These are phyloP conservation scores for Logfia minima DNA, from an alignment of 129 eudicot species.

Conservation along the genomic window DNA sequence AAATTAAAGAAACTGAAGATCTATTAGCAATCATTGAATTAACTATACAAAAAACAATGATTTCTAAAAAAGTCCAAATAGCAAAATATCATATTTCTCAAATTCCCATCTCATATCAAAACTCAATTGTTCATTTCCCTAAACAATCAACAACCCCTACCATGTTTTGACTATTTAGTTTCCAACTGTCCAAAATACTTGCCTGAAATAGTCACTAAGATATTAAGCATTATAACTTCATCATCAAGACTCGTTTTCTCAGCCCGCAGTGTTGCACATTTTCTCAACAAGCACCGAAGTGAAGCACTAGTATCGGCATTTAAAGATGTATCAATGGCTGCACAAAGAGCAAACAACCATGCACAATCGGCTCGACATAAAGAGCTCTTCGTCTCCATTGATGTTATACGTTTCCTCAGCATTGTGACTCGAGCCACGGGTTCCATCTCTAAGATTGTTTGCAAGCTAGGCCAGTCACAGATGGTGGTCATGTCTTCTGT, in stretches of 20 bases:
- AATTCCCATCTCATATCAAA: constrained; percentile 13
- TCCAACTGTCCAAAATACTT: constrained; percentile 79
- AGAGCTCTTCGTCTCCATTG: constrained; percentile 42
- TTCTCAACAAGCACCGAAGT: constrained; percentile 71
- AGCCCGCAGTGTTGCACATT: constrained; percentile 72
- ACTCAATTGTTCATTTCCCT: constrained; percentile 10
- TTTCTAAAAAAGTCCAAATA: not conserved
- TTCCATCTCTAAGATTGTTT: constrained; percentile 55
- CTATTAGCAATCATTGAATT: too few species aligned
- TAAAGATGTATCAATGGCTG: constrained; percentile 71
- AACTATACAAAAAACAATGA: too few species aligned
- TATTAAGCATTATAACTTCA: constrained; percentile 77
- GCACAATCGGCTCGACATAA: constrained; percentile 51
- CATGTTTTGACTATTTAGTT: constrained; percentile 15
- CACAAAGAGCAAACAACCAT: constrained; percentile 93
- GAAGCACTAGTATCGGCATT: constrained; percentile 76
- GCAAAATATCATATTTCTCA: not conserved
- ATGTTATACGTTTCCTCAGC: constrained; percentile 58
- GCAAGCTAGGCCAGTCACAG: constrained; percentile 50
- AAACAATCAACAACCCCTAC: not conserved
- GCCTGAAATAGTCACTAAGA: constrained; percentile 76
- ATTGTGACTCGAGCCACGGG: constrained; percentile 56
- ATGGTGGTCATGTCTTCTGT: constrained; percentile 30
- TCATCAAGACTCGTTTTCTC: constrained; percentile 63
- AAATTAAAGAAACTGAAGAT: too few species aligned